These are phyloP conservation scores for Pythium pyrilobum DNA, from an alignment of 352 stramenopile species.

Conservation along the genomic window DNA sequence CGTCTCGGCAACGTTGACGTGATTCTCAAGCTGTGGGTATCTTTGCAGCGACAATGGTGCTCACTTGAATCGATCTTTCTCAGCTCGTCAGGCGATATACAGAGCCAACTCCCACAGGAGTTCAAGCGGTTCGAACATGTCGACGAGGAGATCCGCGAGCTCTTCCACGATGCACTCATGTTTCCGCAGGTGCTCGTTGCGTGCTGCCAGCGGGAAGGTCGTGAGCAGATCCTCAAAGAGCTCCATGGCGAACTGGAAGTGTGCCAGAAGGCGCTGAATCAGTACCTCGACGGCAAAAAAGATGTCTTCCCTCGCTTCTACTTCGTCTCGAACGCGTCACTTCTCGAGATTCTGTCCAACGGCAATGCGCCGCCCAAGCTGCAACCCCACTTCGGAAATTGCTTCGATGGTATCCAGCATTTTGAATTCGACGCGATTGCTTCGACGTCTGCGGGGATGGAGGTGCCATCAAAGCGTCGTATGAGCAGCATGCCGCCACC, in stretches of 20 bases:
- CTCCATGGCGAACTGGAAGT: slow-evolving; percentile 90
- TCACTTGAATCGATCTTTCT: slow-evolving; percentile 95
- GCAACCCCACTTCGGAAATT: slow-evolving; percentile 86
- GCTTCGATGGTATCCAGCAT: slow-evolving; percentile 86
- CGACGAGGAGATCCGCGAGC: slow-evolving; percentile 82
- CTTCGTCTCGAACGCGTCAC: slow-evolving; percentile 92
- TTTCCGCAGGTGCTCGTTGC: slow-evolving; percentile 66
- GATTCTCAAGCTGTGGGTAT: slow-evolving; percentile 91
- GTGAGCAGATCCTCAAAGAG: slow-evolving; percentile 73
- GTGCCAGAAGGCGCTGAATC: slow-evolving; percentile 94
- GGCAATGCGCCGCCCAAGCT: slow-evolving; percentile 85
- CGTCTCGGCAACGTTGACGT: slow-evolving; percentile 90
- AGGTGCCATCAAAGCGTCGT: not conserved
- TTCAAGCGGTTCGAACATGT: slow-evolving; percentile 87
- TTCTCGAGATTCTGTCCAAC: slow-evolving; percentile 95
- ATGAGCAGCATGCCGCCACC: not conserved
- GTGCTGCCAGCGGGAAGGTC: slow-evolving; percentile 71
- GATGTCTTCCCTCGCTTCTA: slow-evolving; percentile 96
- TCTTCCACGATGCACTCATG: slow-evolving; percentile 55
- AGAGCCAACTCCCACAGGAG: slow-evolving; percentile 89
- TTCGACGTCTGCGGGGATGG: slow-evolving; percentile 3
- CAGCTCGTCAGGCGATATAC: slow-evolving; percentile 88
- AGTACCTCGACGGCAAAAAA: slow-evolving; percentile 96
- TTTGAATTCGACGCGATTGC: slow-evolving; percentile 63
- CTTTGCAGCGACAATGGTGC: slow-evolving; percentile 88